Base-by-base conservation (phyloP, 2,329 filamentous ascomycete genomes). In the Microcyclosporella mali region DNA sequence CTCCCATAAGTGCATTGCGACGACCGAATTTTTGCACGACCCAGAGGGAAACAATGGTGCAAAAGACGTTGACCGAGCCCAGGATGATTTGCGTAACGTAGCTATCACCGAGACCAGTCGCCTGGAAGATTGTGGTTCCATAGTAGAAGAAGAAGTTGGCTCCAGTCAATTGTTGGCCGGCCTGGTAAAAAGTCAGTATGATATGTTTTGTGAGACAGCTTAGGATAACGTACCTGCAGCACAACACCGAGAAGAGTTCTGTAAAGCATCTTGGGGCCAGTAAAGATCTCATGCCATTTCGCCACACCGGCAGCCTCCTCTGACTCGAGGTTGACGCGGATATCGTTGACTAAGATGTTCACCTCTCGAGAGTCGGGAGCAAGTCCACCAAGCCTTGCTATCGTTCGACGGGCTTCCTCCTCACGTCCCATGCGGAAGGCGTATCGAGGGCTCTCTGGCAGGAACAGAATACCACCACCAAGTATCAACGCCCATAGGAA, bases 21-120 rank as follows among this genome's bases (percentile, higher is more conserved):
- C 71, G 69, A 33, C 71, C 71, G 57, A 64, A 72, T 50, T 67
- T 69, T 57, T 73, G 70, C 10, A 73, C 68, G 38, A 72, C 64
- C 45, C 62, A 71, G 11, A 74, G 63, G 34, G 69, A 70, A 9
- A 65, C 67, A 42, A 72, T 64, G 3, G 71, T 74, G 25, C 66
- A 70, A 33, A 59, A 56, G 12, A 73, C 69, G 55, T 74, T 74
- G 55, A 74, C 68, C 4, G 63, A 56, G 45, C 66, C 65, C 28
- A 70, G 71, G 48, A 74, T 73, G 34, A 73, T 64, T 16, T 66
- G 66, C 34, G 71, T 67, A 33, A 69, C 58, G 52, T 72, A 74
- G 3, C 64, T 61, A 56, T 74, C 56, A n/a, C 43, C 45, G 16
- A 60, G 52, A 31, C 58, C 58, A 17, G 43, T 46, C 2, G 63